Evolutionary conservation across 345 rosid species (phyloP).

Genomic region (Camelina laxa): DNA sequence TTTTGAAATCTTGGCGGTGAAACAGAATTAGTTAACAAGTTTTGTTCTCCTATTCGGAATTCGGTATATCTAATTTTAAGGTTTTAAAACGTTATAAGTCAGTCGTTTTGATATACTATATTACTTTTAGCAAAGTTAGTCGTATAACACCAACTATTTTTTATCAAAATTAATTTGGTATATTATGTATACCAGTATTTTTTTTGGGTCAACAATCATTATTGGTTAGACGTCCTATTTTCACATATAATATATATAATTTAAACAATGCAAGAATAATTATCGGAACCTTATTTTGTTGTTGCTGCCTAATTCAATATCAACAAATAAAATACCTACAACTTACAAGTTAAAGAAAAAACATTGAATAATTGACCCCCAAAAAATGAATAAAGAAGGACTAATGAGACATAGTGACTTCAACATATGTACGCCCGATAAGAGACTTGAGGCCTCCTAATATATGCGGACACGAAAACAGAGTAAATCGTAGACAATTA

Average conservation of each 20-base stretch:
- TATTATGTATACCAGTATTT: neutral
- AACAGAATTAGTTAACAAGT: neutral
- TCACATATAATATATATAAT: neutral
- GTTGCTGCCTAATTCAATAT: neutral
- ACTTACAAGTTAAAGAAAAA: neutral
- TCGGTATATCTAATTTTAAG: neutral
- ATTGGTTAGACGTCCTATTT: slow-evolving; percentile 5
- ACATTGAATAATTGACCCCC: neutral
- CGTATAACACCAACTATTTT: neutral
- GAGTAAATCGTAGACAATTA: no score
- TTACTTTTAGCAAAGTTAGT: neutral
- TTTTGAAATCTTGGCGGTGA: neutral
- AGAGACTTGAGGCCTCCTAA: neutral
- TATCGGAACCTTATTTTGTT: slow-evolving; percentile 6
- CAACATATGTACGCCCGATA: neutral
- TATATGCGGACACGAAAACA: no score
- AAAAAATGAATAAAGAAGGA: neutral
- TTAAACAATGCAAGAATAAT: neutral
- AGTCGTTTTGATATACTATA: neutral
- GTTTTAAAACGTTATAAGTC: neutral
- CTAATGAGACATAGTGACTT: neutral
- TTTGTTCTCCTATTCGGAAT: neutral
- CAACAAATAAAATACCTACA: neutral
- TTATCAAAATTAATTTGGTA: neutral
- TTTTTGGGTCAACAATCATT: neutral